Evolutionary conservation across 306 rosid genomes (phyloP), one percentile per base, ranked within the genome.

Genomic region (Cyamopsis tetragonoloba): DNA sequence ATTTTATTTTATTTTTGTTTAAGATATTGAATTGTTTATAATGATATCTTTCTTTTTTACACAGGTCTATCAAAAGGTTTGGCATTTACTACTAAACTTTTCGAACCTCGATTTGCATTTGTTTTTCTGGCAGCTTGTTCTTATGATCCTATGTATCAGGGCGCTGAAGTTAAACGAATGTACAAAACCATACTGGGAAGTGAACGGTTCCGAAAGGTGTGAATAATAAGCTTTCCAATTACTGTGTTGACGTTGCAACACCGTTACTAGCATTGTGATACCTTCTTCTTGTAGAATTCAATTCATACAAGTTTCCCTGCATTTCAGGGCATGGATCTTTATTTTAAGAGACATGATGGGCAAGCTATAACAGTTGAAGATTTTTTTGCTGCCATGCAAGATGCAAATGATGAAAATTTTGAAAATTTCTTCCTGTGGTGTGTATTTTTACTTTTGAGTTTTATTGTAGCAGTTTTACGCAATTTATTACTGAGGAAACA

Each of bases 131-230:
- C 9, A 37, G n/a, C 66, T 77, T 74, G 59, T 83, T 77, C 75
- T 80, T 73, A 74, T 38, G 42, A 41, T 70, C 68, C 32, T 77
- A 72, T 78, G 62, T 75, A 61, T 63, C 83, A 93, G 99, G 99
- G 99, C 53, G 97, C 99, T 77, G 99, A 95, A 88, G 99, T 95
- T 70, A 96, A 90, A 71, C 82, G 99, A 82, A 95, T 95, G 97
- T 95, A 95, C 92, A 95, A 90, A 81, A 95, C 97, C 73, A 80
- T 95, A 30, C 78, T 95, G 38, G 99, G 99, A 74, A 82, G 84
- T 77, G 86, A 79, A 76, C 97, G 99, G 43, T 95, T 95, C 79
- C 83, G 97, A 46, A 90, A 85, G 63, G 99, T 89, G 83, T 81
- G 90, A 54, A 61, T 46, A 49, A 58, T 62, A n/a, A 15, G 65